Evolutionary conservation across 176 grass and related monocot species (phyloP).

Genomic region (Triticum dicoccoides): DNA sequence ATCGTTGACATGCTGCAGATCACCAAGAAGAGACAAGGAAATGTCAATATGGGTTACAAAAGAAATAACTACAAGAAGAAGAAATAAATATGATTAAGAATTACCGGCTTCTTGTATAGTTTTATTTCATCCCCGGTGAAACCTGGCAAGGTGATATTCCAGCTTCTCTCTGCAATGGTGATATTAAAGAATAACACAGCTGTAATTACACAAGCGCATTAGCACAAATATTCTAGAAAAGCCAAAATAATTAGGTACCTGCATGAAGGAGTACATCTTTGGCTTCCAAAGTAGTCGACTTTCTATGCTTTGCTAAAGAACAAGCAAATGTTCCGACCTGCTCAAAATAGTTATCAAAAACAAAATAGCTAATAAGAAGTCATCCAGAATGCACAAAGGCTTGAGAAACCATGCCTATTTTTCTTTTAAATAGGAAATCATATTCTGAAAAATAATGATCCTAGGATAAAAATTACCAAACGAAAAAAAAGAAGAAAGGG

Average conservation of each 20-base stretch:
- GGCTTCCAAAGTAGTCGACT: constrained; percentile 78
- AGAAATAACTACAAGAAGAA: neutral
- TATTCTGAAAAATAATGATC: neutral
- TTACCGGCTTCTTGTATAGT: constrained; percentile 91
- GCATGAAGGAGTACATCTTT: constrained; percentile 97
- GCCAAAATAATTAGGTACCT: constrained; percentile 43
- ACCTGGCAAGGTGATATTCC: constrained; percentile 90
- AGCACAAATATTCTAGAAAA: constrained; percentile 23
- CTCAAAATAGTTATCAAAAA: constrained; percentile 36
- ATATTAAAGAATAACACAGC: neutral
- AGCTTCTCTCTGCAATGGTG: constrained; percentile 71
- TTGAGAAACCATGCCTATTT: neutral
- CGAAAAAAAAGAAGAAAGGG: neutral
- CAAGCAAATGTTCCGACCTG: constrained; percentile 89
- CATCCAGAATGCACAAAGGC: neutral
- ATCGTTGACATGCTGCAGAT: constrained; percentile 82
- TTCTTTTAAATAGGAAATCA: neutral
- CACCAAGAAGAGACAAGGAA: constrained; percentile 15
- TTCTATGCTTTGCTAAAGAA: constrained; percentile 97
- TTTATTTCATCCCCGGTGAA: constrained; percentile 95
- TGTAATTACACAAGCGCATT: neutral
- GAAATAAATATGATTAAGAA: constrained; percentile 29
- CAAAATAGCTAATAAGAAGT: neutral
- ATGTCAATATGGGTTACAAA: neutral
- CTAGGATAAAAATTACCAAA: neutral